These are phyloP conservation scores for Prunus yedoensis DNA, from an alignment of 331 rosid genomes.

Conservation along the genomic window DNA sequence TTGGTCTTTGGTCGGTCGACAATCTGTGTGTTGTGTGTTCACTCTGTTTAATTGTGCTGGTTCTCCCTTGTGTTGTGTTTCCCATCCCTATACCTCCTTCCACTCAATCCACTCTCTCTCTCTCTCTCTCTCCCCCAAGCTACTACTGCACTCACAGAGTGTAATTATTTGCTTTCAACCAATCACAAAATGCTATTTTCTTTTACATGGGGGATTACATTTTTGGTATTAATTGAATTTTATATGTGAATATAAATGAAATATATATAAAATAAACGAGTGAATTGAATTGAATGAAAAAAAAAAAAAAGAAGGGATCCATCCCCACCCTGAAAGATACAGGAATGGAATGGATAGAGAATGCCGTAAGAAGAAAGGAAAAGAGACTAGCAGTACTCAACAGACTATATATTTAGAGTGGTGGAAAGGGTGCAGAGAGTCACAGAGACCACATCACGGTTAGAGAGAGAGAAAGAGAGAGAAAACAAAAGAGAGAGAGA, in stretches of 20 bases:
- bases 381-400: constrained; percentile 42
- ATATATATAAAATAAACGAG: neutral
- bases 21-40: constrained; percentile 65
- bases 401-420: constrained; percentile 62
- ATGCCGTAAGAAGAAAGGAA: constrained; percentile 90
- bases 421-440: constrained; percentile 39
- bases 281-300: neutral
- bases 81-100: constrained; percentile 20
- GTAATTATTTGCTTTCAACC: constrained; percentile 52
- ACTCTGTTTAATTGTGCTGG: constrained; percentile 27
- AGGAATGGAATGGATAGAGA: constrained; percentile 41
- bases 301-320: neutral
- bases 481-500: constrained; percentile 21
- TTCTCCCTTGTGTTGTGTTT: constrained; percentile 37
- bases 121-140: neutral
- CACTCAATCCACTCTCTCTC: constrained; percentile 4
- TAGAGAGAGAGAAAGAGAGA: constrained; percentile 9
- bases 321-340: constrained; percentile 53
- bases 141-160: constrained; percentile 21
- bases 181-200: constrained; percentile 23
- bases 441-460: constrained; percentile 7
- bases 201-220: constrained; percentile 1
- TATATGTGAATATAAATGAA: neutral
- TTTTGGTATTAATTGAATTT: neutral
- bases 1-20: constrained; percentile 82